These are phyloP conservation scores for Phytophthora agathidicida DNA, from an alignment of 352 stramenopile species.

Conservation along the genomic window DNA sequence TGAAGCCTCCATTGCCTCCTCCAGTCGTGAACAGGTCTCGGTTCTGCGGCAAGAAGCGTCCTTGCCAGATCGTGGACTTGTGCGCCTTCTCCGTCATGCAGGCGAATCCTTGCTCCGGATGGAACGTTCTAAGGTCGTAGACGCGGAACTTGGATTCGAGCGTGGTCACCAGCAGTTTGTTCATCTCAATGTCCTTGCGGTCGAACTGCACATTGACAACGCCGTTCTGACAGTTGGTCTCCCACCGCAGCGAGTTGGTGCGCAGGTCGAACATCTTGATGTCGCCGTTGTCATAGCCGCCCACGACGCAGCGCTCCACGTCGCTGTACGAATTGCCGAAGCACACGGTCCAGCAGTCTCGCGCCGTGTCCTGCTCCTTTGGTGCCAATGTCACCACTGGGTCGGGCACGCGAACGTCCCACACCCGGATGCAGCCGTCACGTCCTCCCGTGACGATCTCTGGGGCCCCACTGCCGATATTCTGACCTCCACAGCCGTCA, in stretches of 20 bases:
- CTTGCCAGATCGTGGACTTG: conserved; percentile 96
- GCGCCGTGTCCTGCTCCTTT: conserved; percentile 70
- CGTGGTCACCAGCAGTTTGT: conserved; percentile 96
- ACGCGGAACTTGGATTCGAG: conserved; percentile 96
- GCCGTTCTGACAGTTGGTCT: conserved; percentile 96
- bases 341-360: conserved; percentile 96
- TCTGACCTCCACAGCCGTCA: conserved; percentile 93
- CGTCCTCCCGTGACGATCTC: conserved; percentile 95
- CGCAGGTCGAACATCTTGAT: conserved; percentile 97
- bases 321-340: conserved; percentile 97
- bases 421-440: conserved; percentile 96
- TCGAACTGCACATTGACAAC: conserved; percentile 97
- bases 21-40: conserved; percentile 96
- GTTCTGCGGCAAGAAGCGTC: conserved; percentile 95
- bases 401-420: conserved; percentile 92
- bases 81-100: conserved; percentile 93
- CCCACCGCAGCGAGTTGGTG: conserved; percentile 93
- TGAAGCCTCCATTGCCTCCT: conserved; percentile 96
- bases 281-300: conserved; percentile 97
- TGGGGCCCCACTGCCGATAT: conserved; percentile 89
- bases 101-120: conserved; percentile 92
- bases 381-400: conserved; percentile 94
- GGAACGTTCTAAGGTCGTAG: conserved; percentile 94
- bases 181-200: conserved; percentile 97
- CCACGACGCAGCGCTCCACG: conserved; percentile 91